Evolutionary conservation across 2,329 filamentous ascomycete species (phyloP).

Genomic region (Cucurbitaria berberidis): DNA sequence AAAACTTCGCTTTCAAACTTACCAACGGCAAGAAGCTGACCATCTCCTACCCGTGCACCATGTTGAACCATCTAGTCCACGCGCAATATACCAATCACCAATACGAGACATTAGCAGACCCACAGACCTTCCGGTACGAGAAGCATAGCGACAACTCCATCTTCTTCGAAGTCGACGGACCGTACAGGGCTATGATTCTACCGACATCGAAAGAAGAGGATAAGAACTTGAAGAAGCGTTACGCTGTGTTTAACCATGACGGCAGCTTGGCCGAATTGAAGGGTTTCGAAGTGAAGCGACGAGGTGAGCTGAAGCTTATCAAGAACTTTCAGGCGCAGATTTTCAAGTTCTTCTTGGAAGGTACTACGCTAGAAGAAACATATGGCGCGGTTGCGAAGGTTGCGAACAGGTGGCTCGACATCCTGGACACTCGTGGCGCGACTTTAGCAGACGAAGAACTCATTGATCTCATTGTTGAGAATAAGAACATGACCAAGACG

Average conservation of each 20-base stretch:
- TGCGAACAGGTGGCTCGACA: constrained; percentile 95
- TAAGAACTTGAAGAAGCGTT: constrained; percentile 99
- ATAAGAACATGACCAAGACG: constrained; percentile 97
- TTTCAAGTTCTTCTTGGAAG: constrained; percentile 98
- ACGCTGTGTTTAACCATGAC: constrained; percentile 98
- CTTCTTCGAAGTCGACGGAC: constrained; percentile 98
- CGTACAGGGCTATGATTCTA: constrained; percentile 95
- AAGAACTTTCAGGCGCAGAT: constrained; percentile 99
- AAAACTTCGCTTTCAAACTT: constrained; percentile 93
- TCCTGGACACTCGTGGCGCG: constrained; percentile 83
- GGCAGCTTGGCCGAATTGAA: constrained; percentile 94
- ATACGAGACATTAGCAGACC: constrained; percentile 87
- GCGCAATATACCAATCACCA: constrained; percentile 95
- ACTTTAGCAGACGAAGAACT: constrained; percentile 95
- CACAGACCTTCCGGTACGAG: constrained; percentile 83
- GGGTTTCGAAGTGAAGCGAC: constrained; percentile 95
- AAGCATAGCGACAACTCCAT: constrained; percentile 99
- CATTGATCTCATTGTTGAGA: constrained; percentile 99
- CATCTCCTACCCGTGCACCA: constrained; percentile 98
- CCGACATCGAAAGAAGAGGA: constrained; percentile 98
- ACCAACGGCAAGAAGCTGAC: constrained; percentile 95
- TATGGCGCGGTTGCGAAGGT: constrained; percentile 93
- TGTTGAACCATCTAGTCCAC: constrained; percentile 98
- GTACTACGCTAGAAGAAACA: constrained; percentile 82
- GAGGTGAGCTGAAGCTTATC: constrained; percentile 98